Base-by-base conservation (phyloP, 495 filamentous ascomycete species). In the Penicillium manginii region DNA sequence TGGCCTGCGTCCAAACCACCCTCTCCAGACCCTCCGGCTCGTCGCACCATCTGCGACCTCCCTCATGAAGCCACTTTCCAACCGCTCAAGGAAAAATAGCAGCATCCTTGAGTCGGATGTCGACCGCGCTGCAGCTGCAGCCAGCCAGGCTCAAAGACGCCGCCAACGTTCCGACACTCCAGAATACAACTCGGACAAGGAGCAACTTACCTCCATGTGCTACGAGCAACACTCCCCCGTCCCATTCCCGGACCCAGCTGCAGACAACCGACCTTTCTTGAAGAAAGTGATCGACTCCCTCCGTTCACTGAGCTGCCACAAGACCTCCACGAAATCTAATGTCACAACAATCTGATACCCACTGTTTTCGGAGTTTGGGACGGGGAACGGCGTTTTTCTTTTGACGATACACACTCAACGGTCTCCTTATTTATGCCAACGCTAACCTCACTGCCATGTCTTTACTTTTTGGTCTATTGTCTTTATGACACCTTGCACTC, bases 21-120 rank as follows among this genome's bases (percentile, higher is more conserved):
- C 60, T 2, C 65, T 73, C 5, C 73, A 76, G 12, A 74, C 75
- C 0, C 58, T 78, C 19, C 73, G 77, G 3, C 63, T 78, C 2
- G 73, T 78, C 6, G 72, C 70, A 8, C 76, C 77, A 0, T 80
- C 77, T 2, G 69, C 71, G 14, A 74, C 71, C 10, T 80, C 75
- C 6, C 63, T 78, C 5, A 53, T 71, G 2, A 66, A 63, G 46
- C 52, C 64, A 23, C 45, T 47, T 11, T 47, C 45, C 9, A 47
- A 8, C 35, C 66, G 68, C 6, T 69, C 72, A 0, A 71, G 71
- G 1, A 67, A 73, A 18, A 66, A 69, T 59, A 74, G 69, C 57
- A 64, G 48, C 22, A 35, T 22, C 50, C 65, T 61, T 11, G 62
- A 68, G 57, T 69, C 71, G 0, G 73, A 76, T 29, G 68, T 78